phyloP scores from a whole-genome alignment of 2,329 filamentous ascomycete genomes.

The Cryphonectria carpinicola region DNA sequence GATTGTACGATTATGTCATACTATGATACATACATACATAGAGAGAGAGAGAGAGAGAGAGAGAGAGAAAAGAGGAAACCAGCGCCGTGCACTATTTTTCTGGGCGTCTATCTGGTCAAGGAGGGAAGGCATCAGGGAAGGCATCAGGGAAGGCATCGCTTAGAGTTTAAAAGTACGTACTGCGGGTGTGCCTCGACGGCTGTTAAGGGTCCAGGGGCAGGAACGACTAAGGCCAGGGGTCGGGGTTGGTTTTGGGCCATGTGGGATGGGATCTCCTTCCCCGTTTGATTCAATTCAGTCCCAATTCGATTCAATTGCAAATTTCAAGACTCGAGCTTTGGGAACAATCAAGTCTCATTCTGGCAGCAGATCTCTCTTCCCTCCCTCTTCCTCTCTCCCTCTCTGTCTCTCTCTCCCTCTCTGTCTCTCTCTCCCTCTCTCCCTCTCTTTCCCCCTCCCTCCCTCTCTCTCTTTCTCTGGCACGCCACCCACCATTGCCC shows the following conservation, averaged over 20 bases:
- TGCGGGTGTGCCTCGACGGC: too few species aligned
- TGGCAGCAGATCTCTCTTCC: not conserved
- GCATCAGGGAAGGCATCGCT: not conserved
- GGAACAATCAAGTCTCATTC: not conserved
- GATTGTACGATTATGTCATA: not conserved
- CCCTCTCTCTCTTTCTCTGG: too few species aligned
- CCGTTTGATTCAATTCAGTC: not conserved
- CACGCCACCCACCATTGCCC: too few species aligned
- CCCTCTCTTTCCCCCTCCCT: too few species aligned
- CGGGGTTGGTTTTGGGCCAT: not conserved
- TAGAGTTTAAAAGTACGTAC: too few species aligned
- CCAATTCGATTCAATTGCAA: not conserved
- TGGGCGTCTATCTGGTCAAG: too few species aligned
- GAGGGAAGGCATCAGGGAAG: too few species aligned
- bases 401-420: too few species aligned
- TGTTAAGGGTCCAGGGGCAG: not conserved
- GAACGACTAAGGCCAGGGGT: not conserved
- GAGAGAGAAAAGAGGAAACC: not conserved
- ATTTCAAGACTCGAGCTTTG: not conserved
- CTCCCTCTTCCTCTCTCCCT: not conserved
- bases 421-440: too few species aligned
- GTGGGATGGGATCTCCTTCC: conserved; percentile 1
- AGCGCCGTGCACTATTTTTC: too few species aligned
- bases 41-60: too few species aligned
- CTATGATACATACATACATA: not conserved